Evolutionary conservation across 305 asterid species (phyloP).

Genomic region (Fraxinus floribunda): DNA sequence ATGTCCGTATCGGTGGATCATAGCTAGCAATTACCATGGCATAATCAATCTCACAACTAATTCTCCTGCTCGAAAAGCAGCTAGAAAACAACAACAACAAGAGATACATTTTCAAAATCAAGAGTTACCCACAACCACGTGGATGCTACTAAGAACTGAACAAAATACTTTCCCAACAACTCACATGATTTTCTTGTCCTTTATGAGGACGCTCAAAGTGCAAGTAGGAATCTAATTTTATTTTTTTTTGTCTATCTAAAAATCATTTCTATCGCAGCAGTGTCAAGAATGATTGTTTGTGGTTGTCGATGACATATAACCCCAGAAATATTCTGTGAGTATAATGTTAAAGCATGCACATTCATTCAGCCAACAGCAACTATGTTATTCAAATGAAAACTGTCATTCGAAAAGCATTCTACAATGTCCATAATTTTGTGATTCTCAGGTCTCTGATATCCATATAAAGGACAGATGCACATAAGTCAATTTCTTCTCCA

Average conservation of each 20-base stretch:
- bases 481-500: not conserved
- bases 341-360: not conserved
- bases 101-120: not conserved
- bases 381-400: not conserved
- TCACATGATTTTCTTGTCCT: not conserved
- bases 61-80: slow-evolving; percentile 7
- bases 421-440: not conserved
- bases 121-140: not conserved
- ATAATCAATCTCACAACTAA: not conserved
- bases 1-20: no score
- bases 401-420: not conserved
- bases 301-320: not conserved
- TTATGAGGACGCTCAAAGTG: no score
- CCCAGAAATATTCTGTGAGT: not conserved
- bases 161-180: not conserved
- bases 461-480: not conserved
- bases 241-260: not conserved
- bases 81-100: not conserved
- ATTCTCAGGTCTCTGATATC: not conserved
- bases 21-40: not conserved
- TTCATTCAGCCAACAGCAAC: not conserved
- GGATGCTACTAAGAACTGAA: slow-evolving; percentile 1
- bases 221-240: not conserved
- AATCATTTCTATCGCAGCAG: not conserved
- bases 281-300: not conserved